Base-by-base conservation (phyloP, 306 rosid genomes). In the Ziziphus jujuba region DNA sequence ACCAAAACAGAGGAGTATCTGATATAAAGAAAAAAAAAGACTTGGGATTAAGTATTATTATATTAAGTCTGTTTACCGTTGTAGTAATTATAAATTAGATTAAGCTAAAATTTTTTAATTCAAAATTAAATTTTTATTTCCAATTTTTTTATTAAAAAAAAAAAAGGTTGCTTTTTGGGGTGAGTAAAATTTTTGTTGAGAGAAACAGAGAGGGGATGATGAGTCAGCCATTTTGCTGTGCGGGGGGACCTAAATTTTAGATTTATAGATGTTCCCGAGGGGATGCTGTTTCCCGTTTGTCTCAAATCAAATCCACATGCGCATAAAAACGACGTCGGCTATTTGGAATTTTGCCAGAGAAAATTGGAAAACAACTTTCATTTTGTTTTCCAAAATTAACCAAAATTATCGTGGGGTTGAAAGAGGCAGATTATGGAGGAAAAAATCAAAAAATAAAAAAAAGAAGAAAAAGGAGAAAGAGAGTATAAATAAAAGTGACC, bases 151-250 rank as follows among this genome's bases (percentile, higher is more conserved):
- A 60, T 38, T 15, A 34, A 34, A 34, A 40, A 40, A 40, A 40
- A 40, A 10, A 40, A 40, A 40, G 12, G 3, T n/a, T n/a, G n/a
- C n/a, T n/a, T n/a, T n/a, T n/a, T 9, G 45, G 45, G 12, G 38
- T 47, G n/a, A 56, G 63, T 59, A 35, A 38, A 25, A n/a, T n/a
- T 68, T 25, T 64, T 31, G 73, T 72, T 63, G 67, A 15, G 25
- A 51, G 50, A 22, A 40, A 28, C 33, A 4, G 33, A 28, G 33
- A n/a, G 12, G 2, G 49, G 40, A 3, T 3, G 43, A 43, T 57
- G 70, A 76, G 66, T 76, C 81, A 53, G 70, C 57, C 3, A n/a
- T 14, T 48, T 60, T 58, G 7, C 9, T 11, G 13, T 40, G 2
- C 33, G 11, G 67, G 8, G 61, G 69, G 67, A 35, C 61, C 83